These are phyloP conservation scores for Ramalina peruviana DNA, from an alignment of 495 filamentous ascomycete species.

Conservation along the genomic window DNA sequence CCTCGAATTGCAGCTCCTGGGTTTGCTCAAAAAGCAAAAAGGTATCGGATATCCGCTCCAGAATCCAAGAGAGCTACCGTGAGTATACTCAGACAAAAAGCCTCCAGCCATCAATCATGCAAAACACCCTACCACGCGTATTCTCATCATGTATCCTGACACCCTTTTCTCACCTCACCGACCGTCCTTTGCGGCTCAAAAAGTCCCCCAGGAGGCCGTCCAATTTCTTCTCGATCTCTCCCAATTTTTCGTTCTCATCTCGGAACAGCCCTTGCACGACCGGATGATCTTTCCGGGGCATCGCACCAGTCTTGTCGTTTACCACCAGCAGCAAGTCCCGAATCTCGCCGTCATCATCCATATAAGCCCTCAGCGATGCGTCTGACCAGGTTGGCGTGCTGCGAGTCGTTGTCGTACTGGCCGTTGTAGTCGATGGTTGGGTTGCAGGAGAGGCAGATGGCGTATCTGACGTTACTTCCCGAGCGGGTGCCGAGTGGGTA, in stretches of 20 bases:
- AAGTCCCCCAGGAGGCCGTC: constrained; percentile 78
- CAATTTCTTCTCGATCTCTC: constrained; percentile 69
- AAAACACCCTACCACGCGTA: not conserved
- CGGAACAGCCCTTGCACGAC: constrained; percentile 67
- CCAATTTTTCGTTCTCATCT: constrained; percentile 67
- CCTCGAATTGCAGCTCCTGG: too few relatives aligned
- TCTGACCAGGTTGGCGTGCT: constrained; percentile 60
- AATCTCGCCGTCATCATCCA: constrained; percentile 85
- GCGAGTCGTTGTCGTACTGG: not conserved
- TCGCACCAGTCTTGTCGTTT: constrained; percentile 72
- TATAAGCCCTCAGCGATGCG: constrained; percentile 66
- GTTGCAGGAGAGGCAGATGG: constrained; percentile 26
- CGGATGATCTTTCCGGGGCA: constrained; percentile 68
- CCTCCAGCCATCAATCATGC: not conserved
- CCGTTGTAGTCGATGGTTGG: constrained; percentile 16
- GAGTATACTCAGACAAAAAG: too few relatives aligned
- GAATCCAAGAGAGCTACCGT: too few relatives aligned
- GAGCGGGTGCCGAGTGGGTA: constrained; percentile 18
- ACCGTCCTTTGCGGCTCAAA: constrained; percentile 43
- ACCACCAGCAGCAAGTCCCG: constrained; percentile 82
- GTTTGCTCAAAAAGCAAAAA: too few relatives aligned
- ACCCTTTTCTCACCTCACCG: not conserved
- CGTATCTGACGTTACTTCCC: constrained; percentile 8
- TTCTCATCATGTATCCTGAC: not conserved
- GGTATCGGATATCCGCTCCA: too few relatives aligned